These are phyloP conservation scores for Scleromitrula shiraiana DNA, from an alignment of 2,329 filamentous ascomycete genomes.

Conservation along the genomic window DNA sequence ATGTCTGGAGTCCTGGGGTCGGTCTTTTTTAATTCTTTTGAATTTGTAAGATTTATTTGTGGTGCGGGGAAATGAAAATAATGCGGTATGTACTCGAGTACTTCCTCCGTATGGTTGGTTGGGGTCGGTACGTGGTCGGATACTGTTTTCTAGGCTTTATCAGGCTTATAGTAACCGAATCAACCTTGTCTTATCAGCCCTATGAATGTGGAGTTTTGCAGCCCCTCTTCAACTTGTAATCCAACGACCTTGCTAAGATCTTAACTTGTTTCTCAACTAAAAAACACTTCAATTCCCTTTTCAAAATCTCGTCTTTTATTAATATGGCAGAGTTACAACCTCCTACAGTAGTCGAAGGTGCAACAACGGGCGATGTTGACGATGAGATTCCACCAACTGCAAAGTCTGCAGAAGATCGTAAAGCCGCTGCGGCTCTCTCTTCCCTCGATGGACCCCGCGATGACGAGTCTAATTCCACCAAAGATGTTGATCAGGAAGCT, in stretches of 20 bases:
- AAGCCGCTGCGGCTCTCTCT: slow-evolving; percentile 66
- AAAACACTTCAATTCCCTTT: background rate
- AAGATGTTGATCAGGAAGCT: slow-evolving; percentile 58
- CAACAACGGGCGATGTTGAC: slow-evolving; percentile 49
- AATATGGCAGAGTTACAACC: slow-evolving; percentile 59
- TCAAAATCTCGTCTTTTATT: no score
- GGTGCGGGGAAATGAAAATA: background rate
- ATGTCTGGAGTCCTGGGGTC: no score
- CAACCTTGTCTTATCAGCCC: background rate
- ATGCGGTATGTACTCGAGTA: no score
- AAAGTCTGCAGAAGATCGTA: slow-evolving; percentile 68
- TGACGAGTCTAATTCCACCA: slow-evolving; percentile 37
- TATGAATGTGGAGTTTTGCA: slow-evolving; percentile 4
- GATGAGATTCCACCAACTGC: slow-evolving; percentile 43
- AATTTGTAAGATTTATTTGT: background rate
- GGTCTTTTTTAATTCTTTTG: no score
- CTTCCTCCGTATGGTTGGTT: no score
- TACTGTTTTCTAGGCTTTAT: background rate
- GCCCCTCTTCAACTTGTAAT: background rate
- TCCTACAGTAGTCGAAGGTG: slow-evolving; percentile 49
- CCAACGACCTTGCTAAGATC: slow-evolving; percentile 4
- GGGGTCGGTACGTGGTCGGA: no score
- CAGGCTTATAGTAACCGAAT: background rate
- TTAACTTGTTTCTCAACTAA: no score
- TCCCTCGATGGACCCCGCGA: slow-evolving; percentile 50